A percentile compares a stretch with the other conserved stretches of the same genome.
Conservation (phyloP, 768 basidiomycete species). For the Mycena pura region DNA sequence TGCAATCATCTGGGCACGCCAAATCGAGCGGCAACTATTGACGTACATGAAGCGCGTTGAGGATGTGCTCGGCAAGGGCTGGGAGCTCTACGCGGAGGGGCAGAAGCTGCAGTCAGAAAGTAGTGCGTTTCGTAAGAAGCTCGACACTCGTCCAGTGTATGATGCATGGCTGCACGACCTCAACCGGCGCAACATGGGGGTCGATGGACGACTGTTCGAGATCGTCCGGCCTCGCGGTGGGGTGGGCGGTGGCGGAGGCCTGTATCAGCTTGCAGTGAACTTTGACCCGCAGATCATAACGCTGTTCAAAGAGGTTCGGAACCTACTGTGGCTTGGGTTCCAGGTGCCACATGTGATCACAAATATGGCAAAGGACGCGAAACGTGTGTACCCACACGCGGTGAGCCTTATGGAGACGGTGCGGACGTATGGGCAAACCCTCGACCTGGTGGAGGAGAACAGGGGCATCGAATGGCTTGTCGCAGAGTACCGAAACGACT, state of each 20-base stretch:
- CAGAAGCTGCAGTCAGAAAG: slow-evolving; percentile 95
- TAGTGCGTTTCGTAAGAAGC: slow-evolving; percentile 91
- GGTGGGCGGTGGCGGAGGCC: slow-evolving; percentile 11
- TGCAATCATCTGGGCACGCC: slow-evolving; percentile 98
- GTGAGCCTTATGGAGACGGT: slow-evolving; percentile 99
- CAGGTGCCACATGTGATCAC: slow-evolving; percentile 93
- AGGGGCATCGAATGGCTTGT: slow-evolving; percentile 94
- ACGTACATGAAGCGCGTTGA: slow-evolving; percentile 99
- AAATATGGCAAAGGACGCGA: slow-evolving; percentile 98
- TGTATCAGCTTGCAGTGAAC: slow-evolving; percentile 90
- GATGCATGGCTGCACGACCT: slow-evolving; percentile 98
- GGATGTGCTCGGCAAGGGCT: slow-evolving; percentile 96
- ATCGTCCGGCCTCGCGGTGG: slow-evolving; percentile 77
- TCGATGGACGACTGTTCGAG: slow-evolving; percentile 92
- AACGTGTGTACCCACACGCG: slow-evolving; percentile 97
- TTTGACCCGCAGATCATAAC: slow-evolving; percentile 99
- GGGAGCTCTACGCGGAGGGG: slow-evolving; percentile 99
- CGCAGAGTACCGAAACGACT: slow-evolving; percentile 92
- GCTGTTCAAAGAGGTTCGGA: slow-evolving; percentile 97
- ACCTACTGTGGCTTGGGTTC: slow-evolving; percentile 94
- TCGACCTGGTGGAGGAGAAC: slow-evolving; percentile 89
- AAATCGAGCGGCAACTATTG: slow-evolving; percentile 94
- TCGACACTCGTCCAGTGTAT: slow-evolving; percentile 92
- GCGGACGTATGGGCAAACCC: slow-evolving; percentile 94
- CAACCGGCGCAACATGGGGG: slow-evolving; percentile 89